Evolutionary conservation across 108 stramenopile species (phyloP), one percentile per base, ranked within the genome.

Genomic region (Stephanodiscus triporus): DNA sequence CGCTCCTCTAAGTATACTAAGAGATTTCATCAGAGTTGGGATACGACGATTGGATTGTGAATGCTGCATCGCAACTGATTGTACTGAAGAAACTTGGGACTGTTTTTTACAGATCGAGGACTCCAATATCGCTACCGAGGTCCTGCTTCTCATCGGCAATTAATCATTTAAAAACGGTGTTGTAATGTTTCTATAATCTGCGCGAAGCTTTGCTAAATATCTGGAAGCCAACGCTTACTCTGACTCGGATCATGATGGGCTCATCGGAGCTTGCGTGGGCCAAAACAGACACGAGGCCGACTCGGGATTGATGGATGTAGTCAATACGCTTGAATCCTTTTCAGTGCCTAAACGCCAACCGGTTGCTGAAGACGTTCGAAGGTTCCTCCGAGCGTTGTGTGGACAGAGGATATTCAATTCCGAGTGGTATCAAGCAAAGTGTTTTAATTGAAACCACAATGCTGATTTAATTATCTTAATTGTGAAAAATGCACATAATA

Each of bases 81-180:
- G 78, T 37, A 84, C 92, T n/a, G 83, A 87, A 51, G 76, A 74
- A 42, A 91, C 95, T 0, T 95, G 95, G 95, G 95, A 91, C 59
- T 78, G 88, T 34, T 94, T 91, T 66, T 67, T 95, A 22, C 86
- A 92, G 59, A 89, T 85, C 75, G 91, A 93, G 38, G 88, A 87
- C 38, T 47, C 63, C 32, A 85, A 72, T 51, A 88, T 86, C 37
- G 65, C 77, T 22, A 87, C 89, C 70, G 85, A 87, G 48, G 65
- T 95, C 5, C 84, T 95, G n/a, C 88, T 90, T 66, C 81, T 94
- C 9, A 88, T 95, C 50, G 95, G 92, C 10, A 92, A 92, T 68
- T 92, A 95, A 67, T 92, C 89, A 66, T 95, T 93, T 86, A 64
- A 81, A 38, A 81, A 62, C 3, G 75, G 67, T 24, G 67, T 86